These are phyloP conservation scores for Fusarium equiseti DNA, from an alignment of 2,329 filamentous ascomycete species.

Conservation along the genomic window DNA sequence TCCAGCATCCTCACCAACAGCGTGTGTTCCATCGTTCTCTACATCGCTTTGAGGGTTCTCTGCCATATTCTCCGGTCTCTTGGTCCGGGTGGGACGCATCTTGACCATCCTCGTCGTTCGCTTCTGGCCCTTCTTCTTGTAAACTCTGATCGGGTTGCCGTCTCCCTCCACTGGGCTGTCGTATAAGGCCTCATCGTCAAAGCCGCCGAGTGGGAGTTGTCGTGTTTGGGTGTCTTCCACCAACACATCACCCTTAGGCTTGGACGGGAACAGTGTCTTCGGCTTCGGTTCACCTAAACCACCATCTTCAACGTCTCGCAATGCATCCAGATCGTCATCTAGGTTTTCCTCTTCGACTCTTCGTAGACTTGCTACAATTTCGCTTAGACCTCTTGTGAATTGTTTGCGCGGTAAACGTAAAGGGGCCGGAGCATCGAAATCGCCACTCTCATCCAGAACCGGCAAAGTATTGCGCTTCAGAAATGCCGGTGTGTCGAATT, in stretches of 20 bases:
- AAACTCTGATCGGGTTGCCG: conserved; percentile 71
- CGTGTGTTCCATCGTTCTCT: conserved; percentile 54
- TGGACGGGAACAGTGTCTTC: conserved; percentile 38
- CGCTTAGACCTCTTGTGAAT: conserved; percentile 77
- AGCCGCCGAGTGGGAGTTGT: conserved; percentile 67
- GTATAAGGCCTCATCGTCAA: conserved; percentile 71
- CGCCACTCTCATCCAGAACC: conserved; percentile 67
- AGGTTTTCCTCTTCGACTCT: conserved; percentile 76
- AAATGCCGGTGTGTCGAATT: conserved; percentile 79
- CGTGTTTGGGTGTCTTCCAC: conserved; percentile 59
- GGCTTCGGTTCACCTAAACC: conserved; percentile 44
- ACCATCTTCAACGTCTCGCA: conserved; percentile 76
- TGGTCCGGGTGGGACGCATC: conserved; percentile 67
- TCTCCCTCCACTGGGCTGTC: conserved; percentile 68
- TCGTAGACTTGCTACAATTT: conserved; percentile 77
- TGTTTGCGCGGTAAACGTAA: conserved; percentile 69
- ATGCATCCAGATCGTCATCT: conserved; percentile 79
- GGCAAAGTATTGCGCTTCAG: conserved; percentile 64
- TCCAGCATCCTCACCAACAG: conserved; percentile 23
- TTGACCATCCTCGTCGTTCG: conserved; percentile 78
- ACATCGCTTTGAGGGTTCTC: conserved; percentile 49
- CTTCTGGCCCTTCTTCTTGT: conserved; percentile 88
- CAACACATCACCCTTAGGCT: conserved; percentile 53
- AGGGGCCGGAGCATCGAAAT: conserved; percentile 62
- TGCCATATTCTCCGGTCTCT: conserved; percentile 58